These are phyloP conservation scores for Gnomoniopsis sp. DNA, from an alignment of 2,329 filamentous ascomycete species.

Conservation along the genomic window DNA sequence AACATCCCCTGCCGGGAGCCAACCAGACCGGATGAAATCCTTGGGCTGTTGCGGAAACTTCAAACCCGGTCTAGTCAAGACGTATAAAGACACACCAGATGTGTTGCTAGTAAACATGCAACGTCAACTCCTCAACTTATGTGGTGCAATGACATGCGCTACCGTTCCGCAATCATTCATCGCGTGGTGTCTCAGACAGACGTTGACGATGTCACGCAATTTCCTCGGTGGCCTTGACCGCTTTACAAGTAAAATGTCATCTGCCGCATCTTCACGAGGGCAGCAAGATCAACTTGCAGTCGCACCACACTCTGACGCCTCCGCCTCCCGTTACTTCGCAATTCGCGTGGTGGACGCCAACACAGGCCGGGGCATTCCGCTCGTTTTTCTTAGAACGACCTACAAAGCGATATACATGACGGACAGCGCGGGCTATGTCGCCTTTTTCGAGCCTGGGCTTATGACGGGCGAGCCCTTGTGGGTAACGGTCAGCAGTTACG, in stretches of 20 bases:
- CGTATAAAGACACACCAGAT: no score
- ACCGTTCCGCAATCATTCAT: not conserved
- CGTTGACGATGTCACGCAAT: slow-evolving; percentile 4
- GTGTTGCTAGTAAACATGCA: no score
- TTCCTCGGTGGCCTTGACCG: slow-evolving; percentile 8
- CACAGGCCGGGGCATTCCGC: slow-evolving; percentile 10
- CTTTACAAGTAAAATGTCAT: slow-evolving; percentile 11
- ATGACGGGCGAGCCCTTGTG: slow-evolving; percentile 15
- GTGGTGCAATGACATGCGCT: not conserved
- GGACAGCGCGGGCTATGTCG: slow-evolving; percentile 18
- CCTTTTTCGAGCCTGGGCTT: slow-evolving; percentile 15
- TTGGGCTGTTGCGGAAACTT: no score
- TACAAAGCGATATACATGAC: slow-evolving; percentile 17
- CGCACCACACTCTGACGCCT: not conserved
- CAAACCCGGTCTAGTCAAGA: no score
- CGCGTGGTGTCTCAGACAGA: not conserved
- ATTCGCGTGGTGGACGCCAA: slow-evolving; percentile 12
- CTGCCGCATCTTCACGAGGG: not conserved
- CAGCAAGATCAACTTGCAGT: not conserved
- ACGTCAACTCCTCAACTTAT: not conserved
- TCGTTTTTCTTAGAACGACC: slow-evolving; percentile 13
- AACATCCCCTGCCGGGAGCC: no score
- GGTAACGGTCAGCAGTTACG: slow-evolving; percentile 18
- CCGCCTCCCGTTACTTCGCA: slow-evolving; percentile 3
- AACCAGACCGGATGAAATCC: no score